Evolutionary conservation across 1,284 basidiomycete species (phyloP).

Genomic region (Cryptococcus neoformans): DNA sequence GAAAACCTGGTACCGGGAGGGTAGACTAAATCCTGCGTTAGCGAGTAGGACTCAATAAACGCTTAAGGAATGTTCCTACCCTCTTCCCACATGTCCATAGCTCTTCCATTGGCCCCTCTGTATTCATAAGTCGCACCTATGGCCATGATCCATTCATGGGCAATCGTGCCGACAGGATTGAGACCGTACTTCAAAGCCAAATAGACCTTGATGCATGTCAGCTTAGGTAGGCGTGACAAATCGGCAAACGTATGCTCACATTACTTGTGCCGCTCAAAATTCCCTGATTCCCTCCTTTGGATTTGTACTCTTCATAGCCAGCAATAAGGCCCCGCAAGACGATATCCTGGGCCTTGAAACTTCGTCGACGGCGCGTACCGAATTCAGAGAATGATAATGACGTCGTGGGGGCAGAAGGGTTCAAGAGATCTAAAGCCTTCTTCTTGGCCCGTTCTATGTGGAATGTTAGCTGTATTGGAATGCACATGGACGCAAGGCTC

Average conservation of each 20-base stretch:
- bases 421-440: slow-evolving; percentile 69
- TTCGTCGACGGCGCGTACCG: slow-evolving; percentile 83
- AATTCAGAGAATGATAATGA: slow-evolving; percentile 86
- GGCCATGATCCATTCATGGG: slow-evolving; percentile 97
- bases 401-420: slow-evolving; percentile 43
- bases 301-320: slow-evolving; percentile 58
- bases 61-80: slow-evolving; percentile 21
- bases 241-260: slow-evolving; percentile 50
- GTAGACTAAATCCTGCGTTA: slow-evolving; percentile 54
- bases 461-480: neutral
- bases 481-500: neutral
- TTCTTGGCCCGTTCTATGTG: slow-evolving; percentile 59
- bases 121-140: slow-evolving; percentile 81
- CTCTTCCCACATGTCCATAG: slow-evolving; percentile 79
- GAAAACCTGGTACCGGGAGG: slow-evolving; percentile 51
- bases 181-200: slow-evolving; percentile 72
- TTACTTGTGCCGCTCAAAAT: slow-evolving; percentile 82
- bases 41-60: neutral
- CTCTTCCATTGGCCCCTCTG: slow-evolving; percentile 65
- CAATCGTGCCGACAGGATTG: slow-evolving; percentile 76
- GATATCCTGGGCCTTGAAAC: slow-evolving; percentile 72
- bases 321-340: slow-evolving; percentile 68
- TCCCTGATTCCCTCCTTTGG: slow-evolving; percentile 51
- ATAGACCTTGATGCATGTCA: slow-evolving; percentile 58
- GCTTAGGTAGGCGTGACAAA: neutral